phyloP scores from a whole-genome alignment of 257 asterid genomes.

The Ballota nigra region DNA sequence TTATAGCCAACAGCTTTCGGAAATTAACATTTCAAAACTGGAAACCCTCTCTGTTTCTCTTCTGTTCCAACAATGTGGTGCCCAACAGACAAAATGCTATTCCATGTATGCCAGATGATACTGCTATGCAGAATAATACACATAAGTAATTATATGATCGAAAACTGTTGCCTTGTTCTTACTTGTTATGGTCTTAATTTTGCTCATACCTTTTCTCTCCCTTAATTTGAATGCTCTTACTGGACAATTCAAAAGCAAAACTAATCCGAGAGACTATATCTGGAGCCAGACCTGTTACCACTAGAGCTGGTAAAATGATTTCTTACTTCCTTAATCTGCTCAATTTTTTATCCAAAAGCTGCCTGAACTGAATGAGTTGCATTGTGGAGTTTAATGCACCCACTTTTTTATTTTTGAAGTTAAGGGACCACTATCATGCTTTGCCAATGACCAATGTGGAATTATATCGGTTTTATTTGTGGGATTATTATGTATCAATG shows the following conservation, averaged over 20 bases:
- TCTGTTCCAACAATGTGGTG: too few species aligned
- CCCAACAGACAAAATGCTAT: too few species aligned
- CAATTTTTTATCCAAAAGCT: too few species aligned
- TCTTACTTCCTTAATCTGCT: background rate
- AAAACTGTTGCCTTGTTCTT: background rate
- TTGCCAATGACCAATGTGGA: background rate
- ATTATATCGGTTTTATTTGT: background rate
- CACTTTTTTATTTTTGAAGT: background rate
- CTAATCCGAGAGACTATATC: slow-evolving; percentile 69
- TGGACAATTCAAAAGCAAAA: slow-evolving; percentile 63
- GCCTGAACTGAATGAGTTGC: background rate
- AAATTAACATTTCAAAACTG: too few species aligned
- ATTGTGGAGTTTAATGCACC: background rate
- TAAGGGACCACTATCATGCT: too few species aligned
- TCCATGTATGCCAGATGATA: too few species aligned
- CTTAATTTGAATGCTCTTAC: slow-evolving; percentile 70
- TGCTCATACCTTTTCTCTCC: slow-evolving; percentile 81
- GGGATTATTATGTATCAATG: background rate
- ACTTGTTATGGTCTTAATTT: slow-evolving; percentile 15
- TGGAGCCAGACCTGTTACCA: slow-evolving; percentile 63
- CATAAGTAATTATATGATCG: too few species aligned
- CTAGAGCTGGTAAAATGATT: slow-evolving; percentile 52
- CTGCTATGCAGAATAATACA: too few species aligned
- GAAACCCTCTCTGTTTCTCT: too few species aligned
- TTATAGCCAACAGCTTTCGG: too few species aligned